phyloP scores from a whole-genome alignment of 2,329 filamentous ascomycete genomes.

The Fusarium haematococcum region DNA sequence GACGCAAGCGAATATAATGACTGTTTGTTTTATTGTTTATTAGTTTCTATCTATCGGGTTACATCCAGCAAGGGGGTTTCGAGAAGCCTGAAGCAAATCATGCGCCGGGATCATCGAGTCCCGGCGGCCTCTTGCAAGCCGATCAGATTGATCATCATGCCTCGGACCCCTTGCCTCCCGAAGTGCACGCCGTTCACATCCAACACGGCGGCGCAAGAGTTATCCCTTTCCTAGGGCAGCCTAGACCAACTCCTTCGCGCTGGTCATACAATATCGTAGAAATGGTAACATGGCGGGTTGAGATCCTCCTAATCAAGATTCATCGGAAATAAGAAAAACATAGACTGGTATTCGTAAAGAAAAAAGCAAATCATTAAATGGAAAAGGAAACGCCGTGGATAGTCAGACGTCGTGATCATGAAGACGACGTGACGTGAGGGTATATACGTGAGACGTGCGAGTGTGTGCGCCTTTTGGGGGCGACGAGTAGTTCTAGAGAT shows the following conservation, averaged over 20 bases:
- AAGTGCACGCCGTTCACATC: constrained; percentile 10
- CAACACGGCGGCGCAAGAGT: constrained; percentile 6
- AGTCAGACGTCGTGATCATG: constrained; percentile 23
- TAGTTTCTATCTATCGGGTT: constrained; percentile 24
- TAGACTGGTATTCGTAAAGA: constrained; percentile 20
- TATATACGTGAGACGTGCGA: constrained; percentile 23
- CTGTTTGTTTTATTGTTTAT: constrained; percentile 20
- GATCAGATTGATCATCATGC: neutral
- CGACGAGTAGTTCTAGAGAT: constrained; percentile 14
- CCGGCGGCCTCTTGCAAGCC: neutral
- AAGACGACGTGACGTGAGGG: constrained; percentile 3
- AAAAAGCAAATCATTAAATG: constrained; percentile 25
- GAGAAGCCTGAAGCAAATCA: constrained; percentile 1
- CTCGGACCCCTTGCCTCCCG: constrained; percentile 5
- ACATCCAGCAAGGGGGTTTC: neutral
- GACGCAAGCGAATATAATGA: neutral
- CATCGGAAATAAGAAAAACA: neutral
- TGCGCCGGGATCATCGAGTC: neutral
- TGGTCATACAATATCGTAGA: constrained; percentile 14
- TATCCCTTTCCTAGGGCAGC: neutral
- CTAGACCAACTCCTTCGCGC: constrained; percentile 20
- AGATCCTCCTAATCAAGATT: constrained; percentile 7
- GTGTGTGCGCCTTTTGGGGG: constrained; percentile 1
- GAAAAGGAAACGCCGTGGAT: neutral
- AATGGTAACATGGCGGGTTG: constrained; percentile 5